Evolutionary conservation across 345 rosid species (phyloP).

Genomic region (Gossypium anomalum): DNA sequence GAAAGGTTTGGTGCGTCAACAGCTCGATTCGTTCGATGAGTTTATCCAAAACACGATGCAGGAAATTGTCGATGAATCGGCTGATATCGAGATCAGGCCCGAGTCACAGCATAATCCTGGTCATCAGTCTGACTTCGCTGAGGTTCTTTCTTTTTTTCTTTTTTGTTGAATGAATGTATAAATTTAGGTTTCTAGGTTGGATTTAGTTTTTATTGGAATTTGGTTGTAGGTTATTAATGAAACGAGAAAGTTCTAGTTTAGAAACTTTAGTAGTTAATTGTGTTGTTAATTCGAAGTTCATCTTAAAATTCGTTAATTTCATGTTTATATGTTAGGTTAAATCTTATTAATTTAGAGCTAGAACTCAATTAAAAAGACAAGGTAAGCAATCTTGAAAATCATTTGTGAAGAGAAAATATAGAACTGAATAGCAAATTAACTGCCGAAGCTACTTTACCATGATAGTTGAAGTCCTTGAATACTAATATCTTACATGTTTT

Average conservation of each 20-base stretch:
- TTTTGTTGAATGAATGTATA: neutral
- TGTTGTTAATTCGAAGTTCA: neutral
- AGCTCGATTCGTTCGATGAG: conserved; percentile 93
- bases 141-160: conserved; percentile 38
- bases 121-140: conserved; percentile 84
- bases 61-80: conserved; percentile 88
- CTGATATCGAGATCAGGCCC: conserved; percentile 93
- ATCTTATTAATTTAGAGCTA: neutral
- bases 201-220: neutral
- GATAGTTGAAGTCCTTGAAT: neutral
- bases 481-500: neutral
- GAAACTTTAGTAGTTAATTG: neutral
- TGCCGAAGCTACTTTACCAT: neutral
- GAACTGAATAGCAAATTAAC: neutral
- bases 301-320: neutral
- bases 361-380: neutral
- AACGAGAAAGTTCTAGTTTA: neutral
- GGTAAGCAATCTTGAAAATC: neutral
- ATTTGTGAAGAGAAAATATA: neutral
- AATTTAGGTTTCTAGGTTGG: neutral
- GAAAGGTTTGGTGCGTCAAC: conserved; percentile 91
- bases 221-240: neutral
- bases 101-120: conserved; percentile 98
- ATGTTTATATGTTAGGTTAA: neutral
- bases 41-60: conserved; percentile 98